phyloP scores from a whole-genome alignment of 345 rosid genomes.

The Populus alba region DNA sequence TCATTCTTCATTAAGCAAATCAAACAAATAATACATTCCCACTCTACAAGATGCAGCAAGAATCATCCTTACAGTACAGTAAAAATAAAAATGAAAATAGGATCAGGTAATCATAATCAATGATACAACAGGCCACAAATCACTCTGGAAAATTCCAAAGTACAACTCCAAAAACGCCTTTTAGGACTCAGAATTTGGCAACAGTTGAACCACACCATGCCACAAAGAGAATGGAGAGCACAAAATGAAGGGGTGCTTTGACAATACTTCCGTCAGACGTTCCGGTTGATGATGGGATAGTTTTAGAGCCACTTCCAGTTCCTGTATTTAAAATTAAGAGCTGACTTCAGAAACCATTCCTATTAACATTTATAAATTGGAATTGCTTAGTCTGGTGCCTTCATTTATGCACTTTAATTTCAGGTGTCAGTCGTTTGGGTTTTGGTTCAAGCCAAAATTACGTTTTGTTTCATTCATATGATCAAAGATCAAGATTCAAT shows the following conservation, averaged over 20 bases:
- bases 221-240: slow-evolving; percentile 30
- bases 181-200: slow-evolving; percentile 24
- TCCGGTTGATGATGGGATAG: slow-evolving; percentile 36
- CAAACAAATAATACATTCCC: slow-evolving; percentile 11
- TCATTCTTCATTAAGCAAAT: slow-evolving; percentile 13
- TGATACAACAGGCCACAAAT: neutral
- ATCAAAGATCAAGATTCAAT: neutral
- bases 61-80: slow-evolving; percentile 4
- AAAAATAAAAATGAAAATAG: neutral
- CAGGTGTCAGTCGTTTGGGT: neutral
- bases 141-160: slow-evolving; percentile 6
- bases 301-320: slow-evolving; percentile 42
- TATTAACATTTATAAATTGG: neutral
- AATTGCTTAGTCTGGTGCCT: neutral
- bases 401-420: neutral
- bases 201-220: slow-evolving; percentile 28
- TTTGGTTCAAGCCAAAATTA: neutral
- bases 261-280: slow-evolving; percentile 41
- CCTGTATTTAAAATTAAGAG: slow-evolving; percentile 13
- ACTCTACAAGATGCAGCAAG: neutral
- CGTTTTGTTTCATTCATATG: neutral
- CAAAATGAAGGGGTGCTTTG: slow-evolving; percentile 25
- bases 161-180: neutral
- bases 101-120: slow-evolving; percentile 1
- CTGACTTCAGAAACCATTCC: neutral